Conservation (phyloP, 345 rosid genomes). For the Citrus maxima region DNA sequence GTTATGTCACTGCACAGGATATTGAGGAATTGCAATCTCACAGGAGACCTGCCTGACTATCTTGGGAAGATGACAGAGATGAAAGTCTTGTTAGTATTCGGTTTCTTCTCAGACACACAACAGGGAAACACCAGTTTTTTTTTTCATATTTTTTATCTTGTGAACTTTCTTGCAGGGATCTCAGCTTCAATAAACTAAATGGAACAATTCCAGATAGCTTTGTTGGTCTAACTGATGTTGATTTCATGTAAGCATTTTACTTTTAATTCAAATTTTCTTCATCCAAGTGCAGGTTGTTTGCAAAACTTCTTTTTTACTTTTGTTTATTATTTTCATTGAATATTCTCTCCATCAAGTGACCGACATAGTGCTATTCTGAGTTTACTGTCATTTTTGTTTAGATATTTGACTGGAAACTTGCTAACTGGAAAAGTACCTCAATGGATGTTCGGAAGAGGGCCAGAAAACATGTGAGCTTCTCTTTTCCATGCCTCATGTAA, state of each 20-base stretch:
- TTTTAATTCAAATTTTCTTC: background rate
- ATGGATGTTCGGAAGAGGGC: slow-evolving; percentile 17
- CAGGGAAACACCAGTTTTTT: no score
- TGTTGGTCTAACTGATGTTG: background rate
- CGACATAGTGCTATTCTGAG: background rate
- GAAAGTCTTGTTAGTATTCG: slow-evolving; percentile 31
- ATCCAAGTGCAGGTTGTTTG: background rate
- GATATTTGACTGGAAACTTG: slow-evolving; percentile 38
- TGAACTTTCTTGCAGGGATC: slow-evolving; percentile 32
- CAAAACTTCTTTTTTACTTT: background rate
- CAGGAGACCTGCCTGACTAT: slow-evolving; percentile 37
- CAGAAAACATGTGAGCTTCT: slow-evolving; percentile 2
- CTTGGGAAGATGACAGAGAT: slow-evolving; percentile 19
- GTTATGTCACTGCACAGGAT: slow-evolving; percentile 32
- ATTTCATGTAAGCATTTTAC: slow-evolving; percentile 7
- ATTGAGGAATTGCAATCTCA: slow-evolving; percentile 55
- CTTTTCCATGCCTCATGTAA: background rate
- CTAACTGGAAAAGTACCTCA: slow-evolving; percentile 27
- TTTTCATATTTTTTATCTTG: background rate
- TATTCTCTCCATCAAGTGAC: no score
- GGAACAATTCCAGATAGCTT: slow-evolving; percentile 27
- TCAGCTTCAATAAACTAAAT: slow-evolving; percentile 43
- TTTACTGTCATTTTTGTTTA: background rate
- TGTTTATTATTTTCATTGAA: no score
- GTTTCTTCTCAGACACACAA: no score